phyloP scores from a whole-genome alignment of 75 land plant genomes.

The Sequoiadendron giganteum region DNA sequence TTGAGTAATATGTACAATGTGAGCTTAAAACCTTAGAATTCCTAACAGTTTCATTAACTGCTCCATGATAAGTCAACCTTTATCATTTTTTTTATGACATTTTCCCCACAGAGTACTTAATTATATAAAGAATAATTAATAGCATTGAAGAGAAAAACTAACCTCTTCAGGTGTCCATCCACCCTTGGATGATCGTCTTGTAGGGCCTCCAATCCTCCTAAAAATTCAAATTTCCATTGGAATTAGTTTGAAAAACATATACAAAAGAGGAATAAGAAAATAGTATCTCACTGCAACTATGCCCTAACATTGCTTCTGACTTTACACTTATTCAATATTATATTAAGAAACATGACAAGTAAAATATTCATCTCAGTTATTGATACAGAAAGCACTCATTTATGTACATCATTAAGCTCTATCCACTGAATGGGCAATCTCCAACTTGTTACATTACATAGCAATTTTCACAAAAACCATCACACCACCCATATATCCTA shows the following conservation, averaged over 20 bases:
- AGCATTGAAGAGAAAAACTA: background rate
- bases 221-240: background rate
- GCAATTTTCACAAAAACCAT: background rate
- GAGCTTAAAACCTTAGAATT: background rate
- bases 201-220: conserved; percentile 5
- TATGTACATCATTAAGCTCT: background rate
- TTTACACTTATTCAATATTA: background rate
- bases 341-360: background rate
- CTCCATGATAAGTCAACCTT: background rate
- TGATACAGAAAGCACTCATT: background rate
- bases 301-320: background rate
- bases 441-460: background rate
- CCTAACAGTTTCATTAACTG: background rate
- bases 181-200: background rate
- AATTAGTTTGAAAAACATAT: background rate
- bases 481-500: background rate
- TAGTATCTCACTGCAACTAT: background rate
- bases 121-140: background rate
- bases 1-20: background rate
- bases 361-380: background rate
- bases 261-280: background rate
- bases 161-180: conserved; percentile 9
- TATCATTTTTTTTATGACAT: background rate
- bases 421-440: background rate
- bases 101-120: background rate